Percentiles rank a stretch among this genome's conserved stretches.
phyloP scores from a whole-genome alignment of 1,284 basidiomycete species.

The Puccinia hordei region DNA sequence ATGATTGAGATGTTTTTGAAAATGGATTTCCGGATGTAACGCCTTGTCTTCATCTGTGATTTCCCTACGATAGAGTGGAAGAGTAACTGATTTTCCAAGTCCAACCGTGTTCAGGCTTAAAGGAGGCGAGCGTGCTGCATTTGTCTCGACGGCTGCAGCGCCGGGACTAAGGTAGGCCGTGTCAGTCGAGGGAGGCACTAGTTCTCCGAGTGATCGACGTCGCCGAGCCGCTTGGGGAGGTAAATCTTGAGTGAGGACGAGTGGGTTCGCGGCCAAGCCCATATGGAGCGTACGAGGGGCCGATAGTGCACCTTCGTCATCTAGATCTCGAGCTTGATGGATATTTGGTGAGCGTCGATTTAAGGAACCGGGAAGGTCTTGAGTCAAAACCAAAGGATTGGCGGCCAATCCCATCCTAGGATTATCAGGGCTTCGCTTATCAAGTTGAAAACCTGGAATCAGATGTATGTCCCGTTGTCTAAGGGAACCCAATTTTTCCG shows the following conservation, averaged over 20 bases:
- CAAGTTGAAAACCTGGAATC: neutral
- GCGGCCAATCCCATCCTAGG: constrained; percentile 33
- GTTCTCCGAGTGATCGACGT: constrained; percentile 21
- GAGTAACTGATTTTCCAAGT: constrained; percentile 25
- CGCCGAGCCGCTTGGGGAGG: neutral
- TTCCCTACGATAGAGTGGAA: constrained; percentile 29
- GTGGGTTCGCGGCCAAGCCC: constrained; percentile 38
- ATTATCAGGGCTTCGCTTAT: neutral
- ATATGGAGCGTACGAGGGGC: neutral
- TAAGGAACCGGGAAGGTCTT: neutral
- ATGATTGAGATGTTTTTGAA: constrained; percentile 46
- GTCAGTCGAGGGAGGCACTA: neutral
- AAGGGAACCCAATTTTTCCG: neutral
- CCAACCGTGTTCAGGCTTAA: constrained; percentile 20
- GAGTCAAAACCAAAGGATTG: constrained; percentile 26
- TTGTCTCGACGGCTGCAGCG: neutral
- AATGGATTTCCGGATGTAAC: constrained; percentile 38
- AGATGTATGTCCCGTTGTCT: neutral
- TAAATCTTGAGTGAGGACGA: constrained; percentile 29
- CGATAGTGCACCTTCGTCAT: neutral
- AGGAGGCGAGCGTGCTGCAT: neutral
- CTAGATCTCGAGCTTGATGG: constrained; percentile 16
- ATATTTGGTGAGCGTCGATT: neutral
- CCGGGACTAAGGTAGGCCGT: neutral
- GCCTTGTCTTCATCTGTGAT: neutral